Conservation (phyloP, 2,329 filamentous ascomycete species). For the Capronia americana region DNA sequence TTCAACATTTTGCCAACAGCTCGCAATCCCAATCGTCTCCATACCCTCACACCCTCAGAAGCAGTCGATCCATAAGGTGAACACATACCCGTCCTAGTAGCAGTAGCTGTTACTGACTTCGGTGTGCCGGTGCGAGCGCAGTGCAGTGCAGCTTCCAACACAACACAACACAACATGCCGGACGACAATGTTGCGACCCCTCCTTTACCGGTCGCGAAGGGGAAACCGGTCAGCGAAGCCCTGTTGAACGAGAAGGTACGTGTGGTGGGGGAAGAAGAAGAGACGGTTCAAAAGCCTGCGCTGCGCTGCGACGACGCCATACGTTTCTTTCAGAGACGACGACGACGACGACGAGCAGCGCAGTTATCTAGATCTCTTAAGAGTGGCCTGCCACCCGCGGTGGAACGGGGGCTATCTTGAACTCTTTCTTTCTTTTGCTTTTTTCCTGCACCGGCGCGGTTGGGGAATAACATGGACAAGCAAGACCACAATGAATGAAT, state of each 20-base stretch:
- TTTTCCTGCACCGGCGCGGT: background rate
- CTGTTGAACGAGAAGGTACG: constrained; percentile 98
- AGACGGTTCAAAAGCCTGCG: background rate
- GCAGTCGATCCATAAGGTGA: background rate
- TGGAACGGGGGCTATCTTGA: too few species aligned
- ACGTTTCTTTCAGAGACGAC: background rate
- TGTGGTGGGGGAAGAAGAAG: too few species aligned
- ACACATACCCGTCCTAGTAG: background rate
- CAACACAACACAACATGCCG: constrained; percentile 64
- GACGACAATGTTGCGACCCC: constrained; percentile 62
- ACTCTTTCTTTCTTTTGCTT: too few species aligned
- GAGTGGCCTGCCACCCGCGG: too few species aligned
- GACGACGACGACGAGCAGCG: background rate
- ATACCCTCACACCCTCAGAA: too few species aligned
- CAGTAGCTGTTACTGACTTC: background rate
- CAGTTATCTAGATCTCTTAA: background rate
- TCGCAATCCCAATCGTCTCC: too few species aligned
- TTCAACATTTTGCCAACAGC: too few species aligned
- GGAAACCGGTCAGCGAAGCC: constrained; percentile 90
- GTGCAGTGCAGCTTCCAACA: constrained; percentile 4
- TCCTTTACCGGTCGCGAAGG: constrained; percentile 71
- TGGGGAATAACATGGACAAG: too few species aligned
- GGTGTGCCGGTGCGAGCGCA: too few species aligned
- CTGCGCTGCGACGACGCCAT: too few species aligned
- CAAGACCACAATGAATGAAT: too few species aligned